Evolutionary conservation across 1,139 yeast species (phyloP), one percentile per base, ranked within the genome.

Genomic region (Taphrina confusa): DNA sequence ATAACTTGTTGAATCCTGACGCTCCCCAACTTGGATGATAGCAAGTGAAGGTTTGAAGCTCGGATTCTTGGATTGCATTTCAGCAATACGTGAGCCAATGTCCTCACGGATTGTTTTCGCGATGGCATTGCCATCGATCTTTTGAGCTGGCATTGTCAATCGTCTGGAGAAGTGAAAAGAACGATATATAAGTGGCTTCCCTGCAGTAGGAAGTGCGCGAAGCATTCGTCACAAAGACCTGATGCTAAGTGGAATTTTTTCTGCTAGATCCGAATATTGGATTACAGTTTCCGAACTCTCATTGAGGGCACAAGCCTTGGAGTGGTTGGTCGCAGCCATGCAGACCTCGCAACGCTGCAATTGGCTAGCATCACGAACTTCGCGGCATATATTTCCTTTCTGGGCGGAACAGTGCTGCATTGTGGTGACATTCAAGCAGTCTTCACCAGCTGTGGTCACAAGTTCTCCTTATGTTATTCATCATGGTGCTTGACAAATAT

Each of bases 1-100:
- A 74, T 92, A 92, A n/a, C 96, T 87, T 55, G 88, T 80, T 11
- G 97, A 89, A 72, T 92, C 98, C 39, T 88, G 91, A 70, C 97
- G 80, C 54, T 77, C 79, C 52, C 97, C 97, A 27, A 92, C 95
- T 75, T 92, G 98, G 66, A 92, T 79, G 67, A 92, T 91, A 59
- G 88, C 79, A 72, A 92, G 78, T 60, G 82, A 80, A 36, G 98
- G 97, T 67, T 79, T 77, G 76, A 90, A 91, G 12, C 37, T 44
- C 12, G 51, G 50, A 55, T 63, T 61, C 50, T 56, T 40, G 12
- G 42, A 20, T 46, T 55, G 66, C 36, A 58, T 57, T 20, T 36
- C 52, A 37, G 51, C 55, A 25, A 63, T 65, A 40, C 62, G 61
- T 27, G 61, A 61, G 37, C 63, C 39, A 51, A 65, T 27, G n/a